A percentile compares a stretch with the other conserved stretches of the same genome.
Conservation (phyloP, 306 rosid genomes). For the Prunus mongolica region DNA sequence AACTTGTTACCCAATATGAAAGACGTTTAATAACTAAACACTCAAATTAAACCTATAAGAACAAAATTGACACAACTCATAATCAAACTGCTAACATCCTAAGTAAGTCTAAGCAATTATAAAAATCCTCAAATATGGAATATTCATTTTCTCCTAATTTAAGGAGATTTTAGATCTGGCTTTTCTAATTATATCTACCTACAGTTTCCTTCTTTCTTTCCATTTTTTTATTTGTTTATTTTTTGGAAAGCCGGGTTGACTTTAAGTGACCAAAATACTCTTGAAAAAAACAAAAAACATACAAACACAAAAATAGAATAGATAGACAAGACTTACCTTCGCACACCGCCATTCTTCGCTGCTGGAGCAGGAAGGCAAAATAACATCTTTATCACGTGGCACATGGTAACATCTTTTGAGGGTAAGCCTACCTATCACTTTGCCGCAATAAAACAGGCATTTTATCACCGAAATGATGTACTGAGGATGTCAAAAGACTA, state of each 20-base stretch:
- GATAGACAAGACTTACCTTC: background rate
- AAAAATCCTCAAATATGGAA: background rate
- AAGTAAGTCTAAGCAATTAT: background rate
- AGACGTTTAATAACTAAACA: background rate
- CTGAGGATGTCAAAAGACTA: background rate
- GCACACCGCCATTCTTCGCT: background rate
- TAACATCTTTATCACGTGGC: background rate
- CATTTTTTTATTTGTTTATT: background rate
- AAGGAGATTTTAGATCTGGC: background rate
- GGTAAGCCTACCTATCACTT: background rate
- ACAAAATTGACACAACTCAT: background rate
- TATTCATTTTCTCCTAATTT: background rate
- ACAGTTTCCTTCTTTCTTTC: background rate
- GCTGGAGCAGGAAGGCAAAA: background rate
- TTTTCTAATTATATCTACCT: background rate
- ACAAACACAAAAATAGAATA: background rate
- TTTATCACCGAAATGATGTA: background rate
- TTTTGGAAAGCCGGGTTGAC: too few species aligned
- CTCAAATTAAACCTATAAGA: background rate
- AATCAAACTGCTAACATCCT: background rate
- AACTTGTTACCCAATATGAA: background rate
- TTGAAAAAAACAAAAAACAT: background rate
- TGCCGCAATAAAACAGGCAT: background rate
- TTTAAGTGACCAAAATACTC: background rate
- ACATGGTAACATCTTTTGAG: background rate